These are phyloP conservation scores for Parachlorella kessleri DNA, from an alignment of 139 green algal species.

Conservation along the genomic window DNA sequence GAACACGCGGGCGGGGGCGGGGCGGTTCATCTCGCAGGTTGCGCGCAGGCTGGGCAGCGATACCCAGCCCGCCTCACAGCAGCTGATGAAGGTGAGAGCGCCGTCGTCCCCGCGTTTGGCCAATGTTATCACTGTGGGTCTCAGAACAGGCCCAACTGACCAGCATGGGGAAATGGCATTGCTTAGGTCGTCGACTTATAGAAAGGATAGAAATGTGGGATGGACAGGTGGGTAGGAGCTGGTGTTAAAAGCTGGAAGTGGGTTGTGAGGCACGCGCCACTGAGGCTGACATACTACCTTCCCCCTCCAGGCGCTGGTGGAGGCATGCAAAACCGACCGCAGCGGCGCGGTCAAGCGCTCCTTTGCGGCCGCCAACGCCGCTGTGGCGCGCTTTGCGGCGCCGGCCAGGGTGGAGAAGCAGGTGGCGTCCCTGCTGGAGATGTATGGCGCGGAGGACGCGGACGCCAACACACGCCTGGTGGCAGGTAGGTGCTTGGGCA, in stretches of 20 bases:
- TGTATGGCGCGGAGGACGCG: slow-evolving; percentile 40
- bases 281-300: too few relatives aligned
- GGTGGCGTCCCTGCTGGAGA: slow-evolving; percentile 55
- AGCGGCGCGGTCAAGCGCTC: slow-evolving; percentile 65
- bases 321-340: slow-evolving; percentile 50
- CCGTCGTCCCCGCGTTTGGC: too few relatives aligned
- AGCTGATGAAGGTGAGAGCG: slow-evolving; percentile 43
- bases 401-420: slow-evolving; percentile 61
- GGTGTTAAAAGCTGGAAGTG: too few relatives aligned
- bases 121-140: too few relatives aligned
- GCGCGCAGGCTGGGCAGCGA: slow-evolving; percentile 39
- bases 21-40: slow-evolving; percentile 65
- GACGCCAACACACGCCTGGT: slow-evolving; percentile 32
- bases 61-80: slow-evolving; percentile 18
- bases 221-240: too few relatives aligned
- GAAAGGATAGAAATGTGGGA: too few relatives aligned
- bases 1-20: slow-evolving; percentile 76
- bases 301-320: slow-evolving; percentile 40
- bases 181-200: too few relatives aligned
- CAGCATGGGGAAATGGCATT: too few relatives aligned
- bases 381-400: slow-evolving; percentile 54
- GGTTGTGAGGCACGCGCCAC: too few relatives aligned
- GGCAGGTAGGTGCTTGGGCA: slow-evolving; percentile 16
- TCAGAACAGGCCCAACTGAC: too few relatives aligned
- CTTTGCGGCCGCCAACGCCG: slow-evolving; percentile 69